phyloP scores from a whole-genome alignment of 225 moss, liverwort and hornwort genomes.

The Climacium dendroides region DNA sequence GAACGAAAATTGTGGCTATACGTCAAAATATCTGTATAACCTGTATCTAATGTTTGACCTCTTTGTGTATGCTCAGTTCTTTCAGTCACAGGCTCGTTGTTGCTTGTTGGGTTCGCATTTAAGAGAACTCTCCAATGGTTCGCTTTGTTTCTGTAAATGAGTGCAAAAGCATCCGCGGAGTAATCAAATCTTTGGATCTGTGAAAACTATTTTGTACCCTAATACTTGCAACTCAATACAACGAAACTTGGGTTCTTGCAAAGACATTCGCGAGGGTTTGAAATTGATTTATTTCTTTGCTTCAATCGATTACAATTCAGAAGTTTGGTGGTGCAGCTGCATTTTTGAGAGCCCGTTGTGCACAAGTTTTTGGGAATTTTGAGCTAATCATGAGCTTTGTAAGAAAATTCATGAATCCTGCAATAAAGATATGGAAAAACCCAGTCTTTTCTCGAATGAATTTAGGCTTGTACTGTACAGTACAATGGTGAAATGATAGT shows the following conservation, averaged over 20 bases:
- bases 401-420: not conserved
- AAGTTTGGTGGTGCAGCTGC: not conserved
- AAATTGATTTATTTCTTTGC: not conserved
- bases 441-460: not conserved
- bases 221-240: not conserved
- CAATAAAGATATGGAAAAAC: not conserved
- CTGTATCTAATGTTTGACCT: not conserved
- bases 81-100: not conserved
- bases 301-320: not conserved
- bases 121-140: not conserved
- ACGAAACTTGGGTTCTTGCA: not conserved
- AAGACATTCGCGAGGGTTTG: not conserved
- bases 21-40: not conserved
- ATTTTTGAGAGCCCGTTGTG: not conserved
- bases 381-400: not conserved
- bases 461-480: not conserved
- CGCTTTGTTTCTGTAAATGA: not conserved
- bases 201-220: no score
- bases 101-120: not conserved
- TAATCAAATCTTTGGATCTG: no score
- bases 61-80: not conserved
- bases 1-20: not conserved
- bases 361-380: not conserved
- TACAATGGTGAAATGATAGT: not conserved
- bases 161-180: not conserved